These are phyloP conservation scores for Annulohypoxylon stygium DNA, from an alignment of 495 filamentous ascomycete genomes.

Conservation along the genomic window DNA sequence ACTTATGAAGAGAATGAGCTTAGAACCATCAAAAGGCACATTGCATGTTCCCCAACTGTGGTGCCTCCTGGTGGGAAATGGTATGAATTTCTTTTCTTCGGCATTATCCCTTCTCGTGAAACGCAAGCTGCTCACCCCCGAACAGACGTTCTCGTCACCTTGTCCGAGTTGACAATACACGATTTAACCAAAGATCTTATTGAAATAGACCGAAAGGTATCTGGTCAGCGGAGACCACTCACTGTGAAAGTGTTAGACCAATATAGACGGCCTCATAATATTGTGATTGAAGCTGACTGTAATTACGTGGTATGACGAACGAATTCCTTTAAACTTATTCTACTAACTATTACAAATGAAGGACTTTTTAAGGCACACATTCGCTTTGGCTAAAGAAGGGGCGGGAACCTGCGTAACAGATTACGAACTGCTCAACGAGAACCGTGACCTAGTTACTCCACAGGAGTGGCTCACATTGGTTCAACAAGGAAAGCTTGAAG, in stretches of 20 bases:
- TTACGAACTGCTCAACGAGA: neutral
- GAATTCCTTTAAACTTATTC: neutral
- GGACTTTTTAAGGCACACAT: slow-evolving; percentile 7
- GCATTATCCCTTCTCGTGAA: too few species aligned
- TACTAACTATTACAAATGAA: neutral
- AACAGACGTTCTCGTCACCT: slow-evolving; percentile 8
- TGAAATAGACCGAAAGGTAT: slow-evolving; percentile 4
- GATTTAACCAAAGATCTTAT: neutral
- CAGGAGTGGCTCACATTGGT: slow-evolving; percentile 5
- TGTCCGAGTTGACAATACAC: neutral
- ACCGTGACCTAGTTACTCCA: slow-evolving; percentile 1
- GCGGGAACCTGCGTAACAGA: neutral
- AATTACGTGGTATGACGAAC: slow-evolving; percentile 5
- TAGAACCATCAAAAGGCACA: neutral
- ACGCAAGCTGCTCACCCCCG: neutral
- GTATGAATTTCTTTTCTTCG: neutral
- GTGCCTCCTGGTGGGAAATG: slow-evolving; percentile 13
- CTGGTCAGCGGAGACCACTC: neutral
- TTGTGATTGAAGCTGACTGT: slow-evolving; percentile 7
- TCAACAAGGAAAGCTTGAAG: slow-evolving; percentile 5
- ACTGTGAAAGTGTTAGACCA: slow-evolving; percentile 9
- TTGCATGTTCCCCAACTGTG: slow-evolving; percentile 2
- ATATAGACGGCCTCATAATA: neutral
- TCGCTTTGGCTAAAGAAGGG: slow-evolving; percentile 8
- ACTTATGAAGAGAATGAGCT: neutral